Evolutionary conservation across 1,139 yeast genomes (phyloP).

Genomic region (Wickerhamomyces sp.): DNA sequence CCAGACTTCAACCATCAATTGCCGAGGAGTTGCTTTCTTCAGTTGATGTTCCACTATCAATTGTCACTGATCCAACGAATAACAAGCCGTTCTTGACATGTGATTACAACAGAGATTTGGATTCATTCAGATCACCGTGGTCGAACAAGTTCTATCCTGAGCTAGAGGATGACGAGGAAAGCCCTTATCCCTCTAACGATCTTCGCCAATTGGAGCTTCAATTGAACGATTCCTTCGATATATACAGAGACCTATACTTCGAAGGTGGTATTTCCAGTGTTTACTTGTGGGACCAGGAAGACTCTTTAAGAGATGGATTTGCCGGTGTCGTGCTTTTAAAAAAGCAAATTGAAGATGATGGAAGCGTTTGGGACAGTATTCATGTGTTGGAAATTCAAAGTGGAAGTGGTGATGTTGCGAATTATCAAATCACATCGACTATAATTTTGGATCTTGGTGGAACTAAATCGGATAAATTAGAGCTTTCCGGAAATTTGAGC

Average conservation of each 20-base stretch:
- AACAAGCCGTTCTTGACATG: slow-evolving; percentile 78
- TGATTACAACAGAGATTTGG: slow-evolving; percentile 94
- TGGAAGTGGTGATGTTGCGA: slow-evolving; percentile 41
- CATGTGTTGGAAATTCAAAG: slow-evolving; percentile 82
- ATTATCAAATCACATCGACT: slow-evolving; percentile 81
- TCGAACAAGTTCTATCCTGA: slow-evolving; percentile 72
- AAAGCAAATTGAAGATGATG: slow-evolving; percentile 49
- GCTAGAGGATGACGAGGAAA: slow-evolving; percentile 53
- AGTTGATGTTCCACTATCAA: slow-evolving; percentile 78
- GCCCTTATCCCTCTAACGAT: slow-evolving; percentile 66
- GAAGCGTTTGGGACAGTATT: slow-evolving; percentile 84
- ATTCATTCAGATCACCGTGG: slow-evolving; percentile 91
- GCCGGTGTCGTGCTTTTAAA: slow-evolving; percentile 91
- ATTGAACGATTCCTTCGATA: slow-evolving; percentile 89
- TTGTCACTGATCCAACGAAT: slow-evolving; percentile 50
- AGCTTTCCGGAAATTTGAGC: slow-evolving; percentile 78
- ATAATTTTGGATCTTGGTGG: slow-evolving; percentile 67
- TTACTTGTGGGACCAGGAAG: slow-evolving; percentile 86
- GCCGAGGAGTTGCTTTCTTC: slow-evolving; percentile 86
- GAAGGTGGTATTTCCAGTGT: slow-evolving; percentile 91
- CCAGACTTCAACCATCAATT: slow-evolving; percentile 73
- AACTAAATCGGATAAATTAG: slow-evolving; percentile 35
- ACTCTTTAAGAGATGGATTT: slow-evolving; percentile 43
- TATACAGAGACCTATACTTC: slow-evolving; percentile 88
- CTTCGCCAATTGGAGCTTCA: slow-evolving; percentile 72